A percentile compares a stretch with the other conserved stretches of the same genome.
Evolutionary conservation across 176 grass and related monocot genomes (phyloP).

Genomic region (Eremochloa ophiuroides): DNA sequence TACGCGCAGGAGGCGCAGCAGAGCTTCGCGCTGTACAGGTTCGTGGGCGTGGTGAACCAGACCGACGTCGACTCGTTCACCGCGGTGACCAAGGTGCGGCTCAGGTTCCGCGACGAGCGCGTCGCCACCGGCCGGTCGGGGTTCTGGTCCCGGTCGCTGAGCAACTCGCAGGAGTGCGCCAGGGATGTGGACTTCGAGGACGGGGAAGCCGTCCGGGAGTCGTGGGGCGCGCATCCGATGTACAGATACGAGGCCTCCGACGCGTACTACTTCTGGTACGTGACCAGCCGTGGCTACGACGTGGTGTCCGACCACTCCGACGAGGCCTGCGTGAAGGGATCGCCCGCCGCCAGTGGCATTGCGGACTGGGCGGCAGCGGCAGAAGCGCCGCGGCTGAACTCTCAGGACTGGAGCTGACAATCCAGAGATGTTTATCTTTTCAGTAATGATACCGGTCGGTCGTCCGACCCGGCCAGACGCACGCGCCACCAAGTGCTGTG

Average conservation of each 20-base stretch:
- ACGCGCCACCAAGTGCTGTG: too few relatives aligned
- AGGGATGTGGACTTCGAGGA: conserved; percentile 37
- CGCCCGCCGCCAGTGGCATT: background rate
- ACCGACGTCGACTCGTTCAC: conserved; percentile 27
- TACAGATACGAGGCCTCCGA: conserved; percentile 65
- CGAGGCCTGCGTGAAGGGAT: conserved; percentile 31
- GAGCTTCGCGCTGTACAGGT: conserved; percentile 55
- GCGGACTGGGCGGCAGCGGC: background rate
- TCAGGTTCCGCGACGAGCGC: conserved; percentile 54
- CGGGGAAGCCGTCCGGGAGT: conserved; percentile 28
- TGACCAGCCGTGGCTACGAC: conserved; percentile 33
- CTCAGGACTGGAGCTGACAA: background rate
- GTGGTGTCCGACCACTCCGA: conserved; percentile 36
- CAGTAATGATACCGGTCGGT: too few relatives aligned
- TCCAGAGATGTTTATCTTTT: background rate
- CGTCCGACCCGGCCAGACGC: too few relatives aligned
- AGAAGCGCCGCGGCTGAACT: conserved; percentile 6
- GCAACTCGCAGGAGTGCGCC: conserved; percentile 49
- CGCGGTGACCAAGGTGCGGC: conserved; percentile 8
- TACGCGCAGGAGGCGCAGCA: conserved; percentile 56
- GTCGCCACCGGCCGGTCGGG: conserved; percentile 54
- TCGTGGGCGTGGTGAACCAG: conserved; percentile 41
- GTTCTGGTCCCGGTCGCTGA: conserved; percentile 51
- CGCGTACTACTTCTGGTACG: conserved; percentile 55
- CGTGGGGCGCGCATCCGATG: conserved; percentile 41